Evolutionary conservation across 176 grass and related monocot genomes (phyloP).

Genomic region (Zoysia japonica): DNA sequence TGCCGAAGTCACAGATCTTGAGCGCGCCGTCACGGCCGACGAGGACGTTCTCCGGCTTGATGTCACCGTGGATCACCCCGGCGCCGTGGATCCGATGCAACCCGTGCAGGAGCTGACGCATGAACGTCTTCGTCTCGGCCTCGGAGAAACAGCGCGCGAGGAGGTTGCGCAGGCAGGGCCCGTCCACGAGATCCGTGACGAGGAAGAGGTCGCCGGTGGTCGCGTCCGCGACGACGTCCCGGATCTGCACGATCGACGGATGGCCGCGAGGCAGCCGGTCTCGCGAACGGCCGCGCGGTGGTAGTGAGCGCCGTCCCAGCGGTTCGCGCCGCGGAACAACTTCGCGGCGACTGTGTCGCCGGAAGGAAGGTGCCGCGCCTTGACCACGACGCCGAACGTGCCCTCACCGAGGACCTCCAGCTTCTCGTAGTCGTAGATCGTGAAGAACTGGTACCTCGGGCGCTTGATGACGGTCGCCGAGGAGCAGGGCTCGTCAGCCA

Average conservation of each 20-base stretch:
- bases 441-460: background rate
- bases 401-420: conserved; percentile 14
- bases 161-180: background rate
- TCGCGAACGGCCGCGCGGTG: no score
- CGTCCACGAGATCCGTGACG: background rate
- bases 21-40: background rate
- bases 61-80: no score
- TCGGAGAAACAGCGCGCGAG: background rate
- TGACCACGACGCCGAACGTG: conserved; percentile 3
- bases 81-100: background rate
- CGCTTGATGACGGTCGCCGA: background rate
- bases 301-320: no score
- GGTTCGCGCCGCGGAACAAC: background rate
- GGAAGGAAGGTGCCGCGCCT: background rate
- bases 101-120: background rate
- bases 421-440: conserved; percentile 24
- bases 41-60: no score
- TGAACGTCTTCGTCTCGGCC: background rate
- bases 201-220: background rate
- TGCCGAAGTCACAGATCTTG: conserved; percentile 25
- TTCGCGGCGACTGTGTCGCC: background rate
- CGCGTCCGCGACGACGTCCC: background rate
- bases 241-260: background rate
- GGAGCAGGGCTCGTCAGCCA: background rate
- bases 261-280: background rate